Evolutionary conservation across 441 rosid species (phyloP), one percentile per base, ranked within the genome.

Genomic region (Codiaeum variegatum): DNA sequence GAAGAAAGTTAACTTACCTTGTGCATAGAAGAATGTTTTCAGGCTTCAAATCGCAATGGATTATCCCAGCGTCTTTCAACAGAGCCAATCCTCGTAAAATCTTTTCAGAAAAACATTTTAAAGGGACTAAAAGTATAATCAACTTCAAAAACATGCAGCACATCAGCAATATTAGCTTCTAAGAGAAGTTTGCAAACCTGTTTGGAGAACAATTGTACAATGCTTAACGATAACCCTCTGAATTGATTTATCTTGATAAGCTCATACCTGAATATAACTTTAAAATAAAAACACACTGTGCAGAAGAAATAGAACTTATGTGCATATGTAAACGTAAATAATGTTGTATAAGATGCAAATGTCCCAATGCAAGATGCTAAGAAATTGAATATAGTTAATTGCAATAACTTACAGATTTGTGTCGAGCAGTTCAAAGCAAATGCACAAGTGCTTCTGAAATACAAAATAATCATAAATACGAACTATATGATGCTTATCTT

Each of bases 31-130:
- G 98, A 85, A 96, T 92, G 75, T 96, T 96, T 79, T 96, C 98
- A 38, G 99, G 98, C 86, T 96, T 96, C 85, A 94, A 81, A 89
- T 96, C 99, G 80, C 98, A 96, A 74, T 96, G 98, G 75, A 96
- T 96, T 75, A 96, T 89, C 76, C 95, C 93, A 77, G 95, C 99
- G 86, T 91, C 98, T 86, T 94, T 96, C 78, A 96, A 76, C 70
- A 94, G 85, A 83, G 92, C 94, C 84, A 96, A 76, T 31, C 98
- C 99, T 69, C 80, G 85, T 84, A 96, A 85, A 83, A 94, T 94
- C 99, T 96, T 81, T 62, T 66, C 51, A 58, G 72, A 74, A 75
- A 71, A 56, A 65, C 38, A 52, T 72, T 58, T 54, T 72, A 67
- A 54, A 71, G 16, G 18, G 32, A 54, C 69, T 34, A 26, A 60